Percentiles rank a stretch among this genome's conserved stretches.
These are phyloP conservation scores for Zea mays DNA, from an alignment of 176 grass and related monocot species.

Conservation along the genomic window Zm-B73-REFERENCE-NAM-5.0 NC_050096.1:32019001-32019500, in stretches of 20 bases:
- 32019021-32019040: neutral
- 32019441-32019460: neutral
- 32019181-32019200: constrained; percentile 80
- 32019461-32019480: neutral
- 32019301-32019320: neutral
- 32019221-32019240: neutral
- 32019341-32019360: constrained; percentile 89
- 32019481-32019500: neutral
- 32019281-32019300: too few species aligned
- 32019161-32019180: constrained; percentile 71
- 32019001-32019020: neutral
- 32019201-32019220: neutral
- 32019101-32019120: constrained; percentile 93
- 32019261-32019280: too few species aligned
- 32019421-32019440: neutral
- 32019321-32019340: constrained; percentile 56
- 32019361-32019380: constrained; percentile 97
- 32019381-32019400: constrained; percentile 71
- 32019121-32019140: constrained; percentile 90
- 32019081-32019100: constrained; percentile 72
- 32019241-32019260: neutral
- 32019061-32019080: constrained; percentile 70
- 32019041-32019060: neutral
- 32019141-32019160: constrained; percentile 88
- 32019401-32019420: neutral